Base-by-base conservation (phyloP, 768 basidiomycete species). In the Mycena kentingensis region DNA sequence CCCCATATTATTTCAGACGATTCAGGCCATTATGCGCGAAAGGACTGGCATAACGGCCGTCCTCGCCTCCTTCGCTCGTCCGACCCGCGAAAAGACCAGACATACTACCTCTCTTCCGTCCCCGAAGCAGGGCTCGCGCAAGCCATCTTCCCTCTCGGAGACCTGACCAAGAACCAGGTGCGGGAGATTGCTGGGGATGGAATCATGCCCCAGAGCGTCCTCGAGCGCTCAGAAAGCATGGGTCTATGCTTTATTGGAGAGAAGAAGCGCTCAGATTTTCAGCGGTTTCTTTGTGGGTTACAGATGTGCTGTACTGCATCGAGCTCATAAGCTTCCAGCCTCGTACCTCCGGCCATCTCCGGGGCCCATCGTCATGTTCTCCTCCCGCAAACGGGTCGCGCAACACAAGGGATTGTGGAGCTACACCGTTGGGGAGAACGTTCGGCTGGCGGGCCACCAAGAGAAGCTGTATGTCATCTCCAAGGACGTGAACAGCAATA, bases 81-180 rank as follows among this genome's bases (percentile, higher is more conserved):
- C 38, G 92, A 96, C 64, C 57, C 58, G 44, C 67, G 65, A 3
- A 98, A 98, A 68, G 95, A 98, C 69, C 95, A 98, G 69, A 86
- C 93, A 0, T 97, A 94, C 61, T 98, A 93, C 66, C 77, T 96
- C 2, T 85, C 92, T 3, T 83, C 87, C 3, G 82, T 94, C 34
- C 71, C 84, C 1, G 89, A 92, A 67, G 51, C 60, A 1, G 76
- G 84, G 47, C 77, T 94, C 16, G 66, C 73, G 4, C 77, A 79
- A 16, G 80, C 91, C 1, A 65, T 95, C 3, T 93, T 96, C 55
- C 94, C 94, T 1, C 71, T 97, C 8, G 85, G 80, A 3, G 64
- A 73, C 12, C 61, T 88, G 6, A 76, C 69, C 5, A 98, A 98
- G 69, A 57, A 74, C 0, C 72, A 85, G 60, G 90, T 96, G 0